Base-by-base conservation (phyloP, 129 eudicot species). In the Logfia minima region DNA sequence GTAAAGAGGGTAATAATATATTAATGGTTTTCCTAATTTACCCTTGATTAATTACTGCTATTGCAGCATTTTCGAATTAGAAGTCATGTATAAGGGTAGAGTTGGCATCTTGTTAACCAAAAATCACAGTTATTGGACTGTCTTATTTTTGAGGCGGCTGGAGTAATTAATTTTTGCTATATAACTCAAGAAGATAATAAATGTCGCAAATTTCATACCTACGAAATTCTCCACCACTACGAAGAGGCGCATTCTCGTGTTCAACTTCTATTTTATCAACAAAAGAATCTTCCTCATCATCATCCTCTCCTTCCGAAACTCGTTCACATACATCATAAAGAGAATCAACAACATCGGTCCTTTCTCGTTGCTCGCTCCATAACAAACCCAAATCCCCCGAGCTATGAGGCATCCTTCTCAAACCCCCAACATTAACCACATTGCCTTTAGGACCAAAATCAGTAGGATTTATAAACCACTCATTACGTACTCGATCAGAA, bases 391-490 rank as follows among this genome's bases (percentile, higher is more conserved):
- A 78, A 82, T 88, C 88, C 41, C 89, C 96, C 8, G 90, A 95
- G 86, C 97, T 91, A 23, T 68, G 85, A 69, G 83, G 86, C 75
- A 71, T 80, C 77, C 96, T 84, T 77, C 82, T 91, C 43, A 91
- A 71, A 22, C 87, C 90, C 9, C 80, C 78, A 59, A 34, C 22
- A 65, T 65, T 16, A 34, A 31, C 48, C 21, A 66, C 48, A 32
- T 66, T 66, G 41, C 48, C 70, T 66, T 7, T 66, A 18, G 39
- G 70, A 31, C 74, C 66, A 64, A 65, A 68, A 17, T 72, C 62
- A 14, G 51, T 84, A 23, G 82, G 74, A 66, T 66, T 39, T 19
- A 77, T 81, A 55, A 67, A 79, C 97, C 87, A 86, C 6, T 75
- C 85, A 32, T 83, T 78, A 66, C 96, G 84, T 11, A 82, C 80